A percentile compares a stretch with the other conserved stretches of the same genome.
phyloP scores from a whole-genome alignment of 768 basidiomycete species.

The Mycena polygramma region DNA sequence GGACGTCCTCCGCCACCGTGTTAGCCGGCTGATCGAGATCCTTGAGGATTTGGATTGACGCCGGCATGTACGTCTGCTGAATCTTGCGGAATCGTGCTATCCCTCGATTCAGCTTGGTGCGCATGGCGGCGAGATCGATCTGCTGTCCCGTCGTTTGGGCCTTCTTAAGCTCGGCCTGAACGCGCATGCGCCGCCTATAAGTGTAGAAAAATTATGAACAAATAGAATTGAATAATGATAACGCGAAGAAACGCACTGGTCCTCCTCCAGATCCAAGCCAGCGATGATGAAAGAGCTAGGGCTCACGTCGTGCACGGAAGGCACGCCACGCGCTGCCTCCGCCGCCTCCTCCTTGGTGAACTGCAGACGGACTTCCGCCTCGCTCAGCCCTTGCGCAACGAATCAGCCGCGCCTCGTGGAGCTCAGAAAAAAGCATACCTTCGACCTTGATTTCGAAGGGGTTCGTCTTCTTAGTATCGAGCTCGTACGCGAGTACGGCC shows the following conservation, averaged over 20 bases:
- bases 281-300: not conserved
- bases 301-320: not conserved
- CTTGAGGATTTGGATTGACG: not conserved
- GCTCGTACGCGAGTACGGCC: too few relatives aligned
- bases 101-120: not conserved
- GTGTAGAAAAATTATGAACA: too few relatives aligned
- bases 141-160: too few relatives aligned
- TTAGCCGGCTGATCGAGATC: not conserved
- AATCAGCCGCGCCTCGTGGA: too few relatives aligned
- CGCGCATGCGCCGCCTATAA: constrained; percentile 22
- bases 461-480: too few relatives aligned
- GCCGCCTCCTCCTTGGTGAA: constrained; percentile 9
- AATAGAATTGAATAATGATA: too few relatives aligned
- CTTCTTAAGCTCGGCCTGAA: constrained; percentile 35
- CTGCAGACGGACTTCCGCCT: not conserved
- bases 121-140: not conserved
- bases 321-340: not conserved
- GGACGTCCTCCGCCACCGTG: not conserved
- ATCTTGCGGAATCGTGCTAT: not conserved
- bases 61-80: not conserved
- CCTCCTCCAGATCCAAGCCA: constrained; percentile 6
- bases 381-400: constrained; percentile 14
- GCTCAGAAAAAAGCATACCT: too few relatives aligned
- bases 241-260: constrained; percentile 1
- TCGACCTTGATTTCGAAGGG: not conserved